Evolutionary conservation across 176 grass and related monocot species (phyloP), one percentile per base, ranked within the genome.

Genomic region (Cymbopogon citratus): DNA sequence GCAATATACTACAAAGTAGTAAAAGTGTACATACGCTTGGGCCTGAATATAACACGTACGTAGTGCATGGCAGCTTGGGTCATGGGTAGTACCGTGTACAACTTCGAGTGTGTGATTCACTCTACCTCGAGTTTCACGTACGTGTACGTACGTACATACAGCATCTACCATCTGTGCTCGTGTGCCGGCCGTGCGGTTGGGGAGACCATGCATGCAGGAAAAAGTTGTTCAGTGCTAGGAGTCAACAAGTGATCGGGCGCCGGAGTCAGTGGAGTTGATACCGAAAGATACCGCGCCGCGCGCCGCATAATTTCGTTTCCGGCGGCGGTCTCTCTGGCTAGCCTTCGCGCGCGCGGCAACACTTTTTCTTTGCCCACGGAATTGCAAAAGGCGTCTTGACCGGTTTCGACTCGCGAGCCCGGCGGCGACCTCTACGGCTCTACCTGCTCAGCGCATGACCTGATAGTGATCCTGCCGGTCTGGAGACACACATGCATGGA

Each of bases 181-280:
- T 23, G 48, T 51, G 46, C 5, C 39, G 62, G 45, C 54, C 28
- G 51, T 87, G 23, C 51, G 8, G 79, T 18, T 24, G 40, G 72
- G 68, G 67, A 34, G 70, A 62, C 49, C 51, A 56, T 56, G 19
- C 51, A n/a, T 52, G 10, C 72, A 18, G 16, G 48, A 51, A 51
- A 51, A 51, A 51, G 48, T 18, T 51, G 16, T 19, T 51, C 48
- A 51, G 48, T 51, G 48, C 48, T 6, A 5, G 46, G 46, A 54
- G 51, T 54, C 51, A 54, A 52, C 18, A 2, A 54, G 14, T 48
- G 16, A 52, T 52, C 18, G 18, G 49, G 49, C 49, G 52, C 49
- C 49, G 19, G 21, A 57, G 21, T 23, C 62, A 36, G 71, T 64
- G 77, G 82, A 77, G 77, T 46, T 44, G 82, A 85, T 57, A 38